Percentiles rank a stretch among this genome's conserved stretches.
Conservation (phyloP, 2,329 filamentous ascomycete species). For the Epichloe festucae region DNA sequence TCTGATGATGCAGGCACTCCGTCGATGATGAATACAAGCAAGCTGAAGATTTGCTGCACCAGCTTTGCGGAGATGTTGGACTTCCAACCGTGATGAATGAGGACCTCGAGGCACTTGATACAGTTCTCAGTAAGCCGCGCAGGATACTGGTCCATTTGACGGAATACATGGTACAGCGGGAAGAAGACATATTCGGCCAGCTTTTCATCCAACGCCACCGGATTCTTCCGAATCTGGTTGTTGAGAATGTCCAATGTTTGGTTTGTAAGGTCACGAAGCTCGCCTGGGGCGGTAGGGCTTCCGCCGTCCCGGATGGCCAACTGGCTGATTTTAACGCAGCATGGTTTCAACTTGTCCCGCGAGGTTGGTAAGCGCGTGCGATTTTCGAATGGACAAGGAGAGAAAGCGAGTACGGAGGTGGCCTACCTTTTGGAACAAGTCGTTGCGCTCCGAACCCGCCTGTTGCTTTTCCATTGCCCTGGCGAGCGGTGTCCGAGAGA, state of each 20-base stretch:
- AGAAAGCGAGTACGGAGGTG: background rate
- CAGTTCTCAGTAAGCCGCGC: constrained; percentile 62
- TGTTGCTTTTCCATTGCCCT: constrained; percentile 8
- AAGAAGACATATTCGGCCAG: constrained; percentile 93
- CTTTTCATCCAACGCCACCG: constrained; percentile 55
- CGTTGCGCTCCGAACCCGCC: constrained; percentile 15
- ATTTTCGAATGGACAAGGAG: background rate
- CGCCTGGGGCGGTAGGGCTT: constrained; percentile 24
- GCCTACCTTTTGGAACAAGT: constrained; percentile 26
- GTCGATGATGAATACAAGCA: constrained; percentile 71
- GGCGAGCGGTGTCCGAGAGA: background rate
- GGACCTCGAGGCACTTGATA: constrained; percentile 58
- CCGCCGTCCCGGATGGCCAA: constrained; percentile 37
- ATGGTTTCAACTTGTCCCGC: constrained; percentile 43
- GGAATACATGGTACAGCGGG: constrained; percentile 76
- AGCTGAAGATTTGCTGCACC: constrained; percentile 71
- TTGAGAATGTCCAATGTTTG: constrained; percentile 34
- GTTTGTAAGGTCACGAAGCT: constrained; percentile 32
- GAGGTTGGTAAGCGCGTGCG: constrained; percentile 1
- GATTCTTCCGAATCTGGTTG: constrained; percentile 28
- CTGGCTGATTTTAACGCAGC: constrained; percentile 47
- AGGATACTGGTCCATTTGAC: constrained; percentile 59
- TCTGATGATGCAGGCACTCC: constrained; percentile 46
- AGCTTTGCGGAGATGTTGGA: constrained; percentile 56
- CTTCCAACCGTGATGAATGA: constrained; percentile 72